A percentile compares a stretch with the other conserved stretches of the same genome.
These are phyloP conservation scores for Aspergillus japonicus DNA, from an alignment of 2,329 filamentous ascomycete species.

Conservation along the genomic window DNA sequence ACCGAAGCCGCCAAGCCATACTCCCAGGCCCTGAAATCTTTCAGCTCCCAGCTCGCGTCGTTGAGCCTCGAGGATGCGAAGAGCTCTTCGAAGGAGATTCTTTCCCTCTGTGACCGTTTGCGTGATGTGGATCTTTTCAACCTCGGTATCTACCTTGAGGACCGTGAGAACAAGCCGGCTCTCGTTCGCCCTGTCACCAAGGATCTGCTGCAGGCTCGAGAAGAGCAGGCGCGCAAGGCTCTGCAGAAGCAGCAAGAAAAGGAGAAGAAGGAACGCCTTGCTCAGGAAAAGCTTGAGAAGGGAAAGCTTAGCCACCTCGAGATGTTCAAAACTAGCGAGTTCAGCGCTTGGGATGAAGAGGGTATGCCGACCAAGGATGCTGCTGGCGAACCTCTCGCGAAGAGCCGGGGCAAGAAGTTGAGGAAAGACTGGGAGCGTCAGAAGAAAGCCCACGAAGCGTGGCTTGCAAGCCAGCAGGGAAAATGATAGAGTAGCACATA, in stretches of 20 bases:
- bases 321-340: conserved; percentile 62
- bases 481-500: conserved; percentile 8
- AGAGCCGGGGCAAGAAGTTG: conserved; percentile 76
- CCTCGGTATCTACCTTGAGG: conserved; percentile 83
- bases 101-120: conserved; percentile 74
- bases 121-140: conserved; percentile 80
- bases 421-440: conserved; percentile 88
- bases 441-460: conserved; percentile 59
- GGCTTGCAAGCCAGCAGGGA: conserved; percentile 16
- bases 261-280: conserved; percentile 48
- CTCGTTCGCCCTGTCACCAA: conserved; percentile 68
- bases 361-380: conserved; percentile 76
- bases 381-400: conserved; percentile 76
- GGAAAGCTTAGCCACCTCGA: conserved; percentile 17
- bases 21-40: conserved; percentile 46
- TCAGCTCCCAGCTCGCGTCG: conserved; percentile 42
- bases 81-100: conserved; percentile 66
- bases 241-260: conserved; percentile 49
- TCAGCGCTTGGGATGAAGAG: conserved; percentile 76
- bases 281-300: conserved; percentile 55
- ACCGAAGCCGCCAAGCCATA: conserved; percentile 44
- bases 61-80: conserved; percentile 42
- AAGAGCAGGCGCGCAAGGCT: conserved; percentile 53
- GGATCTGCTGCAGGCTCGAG: conserved; percentile 55
- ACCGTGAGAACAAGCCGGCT: conserved; percentile 64